These are phyloP conservation scores for Paramecium sonneborni DNA, from an alignment of 73 alveolate species.

Conservation along the genomic window DNA sequence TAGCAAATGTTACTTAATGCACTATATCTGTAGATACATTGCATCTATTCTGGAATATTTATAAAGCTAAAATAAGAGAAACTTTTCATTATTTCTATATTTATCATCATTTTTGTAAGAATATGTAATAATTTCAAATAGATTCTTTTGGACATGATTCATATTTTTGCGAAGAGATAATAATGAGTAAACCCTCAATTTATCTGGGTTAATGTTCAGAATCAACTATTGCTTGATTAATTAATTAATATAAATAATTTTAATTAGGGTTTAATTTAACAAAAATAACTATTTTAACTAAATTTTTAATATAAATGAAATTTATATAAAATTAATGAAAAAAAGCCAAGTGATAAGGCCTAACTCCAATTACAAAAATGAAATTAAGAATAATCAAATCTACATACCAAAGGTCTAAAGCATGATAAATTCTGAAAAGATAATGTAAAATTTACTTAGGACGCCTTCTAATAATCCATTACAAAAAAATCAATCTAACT, in stretches of 20 bases:
- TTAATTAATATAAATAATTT: neutral
- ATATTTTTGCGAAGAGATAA: neutral
- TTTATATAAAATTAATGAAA: neutral
- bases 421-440: neutral
- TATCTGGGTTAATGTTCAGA: neutral
- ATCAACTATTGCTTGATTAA: neutral
- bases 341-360: constrained; percentile 1
- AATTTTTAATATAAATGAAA: neutral
- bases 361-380: constrained; percentile 20
- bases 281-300: neutral
- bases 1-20: neutral
- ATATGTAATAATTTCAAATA: neutral
- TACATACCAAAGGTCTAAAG: neutral
- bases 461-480: neutral
- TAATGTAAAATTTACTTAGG: neutral
- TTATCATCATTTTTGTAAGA: neutral
- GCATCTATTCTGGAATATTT: neutral
- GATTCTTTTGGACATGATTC: neutral
- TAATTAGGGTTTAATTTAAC: neutral
- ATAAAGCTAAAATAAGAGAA: neutral
- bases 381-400: neutral
- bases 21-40: neutral
- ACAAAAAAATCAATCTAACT: neutral
- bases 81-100: neutral
- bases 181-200: neutral